Conservation (phyloP, 1,139 yeast genomes). For the Saccharomycopsis crataegensis region DNA sequence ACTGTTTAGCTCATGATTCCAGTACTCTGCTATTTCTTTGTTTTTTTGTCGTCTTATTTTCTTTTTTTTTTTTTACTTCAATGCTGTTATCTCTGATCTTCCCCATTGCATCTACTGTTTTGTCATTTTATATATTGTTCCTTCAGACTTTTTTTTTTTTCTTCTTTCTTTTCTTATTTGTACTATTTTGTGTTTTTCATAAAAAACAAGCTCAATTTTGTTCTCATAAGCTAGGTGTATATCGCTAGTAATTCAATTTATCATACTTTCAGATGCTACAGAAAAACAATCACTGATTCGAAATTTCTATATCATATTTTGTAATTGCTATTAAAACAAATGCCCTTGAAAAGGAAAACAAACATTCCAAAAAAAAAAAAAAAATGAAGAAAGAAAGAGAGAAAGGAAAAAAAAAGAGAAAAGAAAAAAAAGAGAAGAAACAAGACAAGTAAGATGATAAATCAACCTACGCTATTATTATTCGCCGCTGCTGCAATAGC, state of each 20-base stretch:
- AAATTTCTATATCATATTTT: no score
- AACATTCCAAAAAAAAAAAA: neutral
- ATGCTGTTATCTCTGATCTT: no score
- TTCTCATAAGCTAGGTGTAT: no score
- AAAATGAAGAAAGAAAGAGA: neutral
- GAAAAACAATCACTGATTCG: no score
- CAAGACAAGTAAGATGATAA: neutral
- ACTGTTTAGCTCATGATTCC: no score
- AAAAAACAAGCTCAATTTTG: no score
- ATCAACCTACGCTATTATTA: neutral
- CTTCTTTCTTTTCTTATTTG: neutral
- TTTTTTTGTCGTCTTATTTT: neutral
- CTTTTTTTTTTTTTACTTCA: neutral
- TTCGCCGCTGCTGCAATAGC: conserved; percentile 24
- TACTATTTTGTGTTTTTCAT: no score
- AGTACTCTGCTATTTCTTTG: neutral
- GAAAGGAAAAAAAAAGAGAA: neutral
- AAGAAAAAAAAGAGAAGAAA: neutral
- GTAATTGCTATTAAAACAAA: neutral
- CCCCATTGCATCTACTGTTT: neutral
- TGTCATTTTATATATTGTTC: neutral
- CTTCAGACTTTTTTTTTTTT: neutral
- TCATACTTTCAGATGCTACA: no score
- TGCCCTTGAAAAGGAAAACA: neutral
- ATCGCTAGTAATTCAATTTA: no score